Percentiles rank a stretch among this genome's conserved stretches.
phyloP scores from a whole-genome alignment of 176 grass and related monocot species.

The Carex cristatella region DNA sequence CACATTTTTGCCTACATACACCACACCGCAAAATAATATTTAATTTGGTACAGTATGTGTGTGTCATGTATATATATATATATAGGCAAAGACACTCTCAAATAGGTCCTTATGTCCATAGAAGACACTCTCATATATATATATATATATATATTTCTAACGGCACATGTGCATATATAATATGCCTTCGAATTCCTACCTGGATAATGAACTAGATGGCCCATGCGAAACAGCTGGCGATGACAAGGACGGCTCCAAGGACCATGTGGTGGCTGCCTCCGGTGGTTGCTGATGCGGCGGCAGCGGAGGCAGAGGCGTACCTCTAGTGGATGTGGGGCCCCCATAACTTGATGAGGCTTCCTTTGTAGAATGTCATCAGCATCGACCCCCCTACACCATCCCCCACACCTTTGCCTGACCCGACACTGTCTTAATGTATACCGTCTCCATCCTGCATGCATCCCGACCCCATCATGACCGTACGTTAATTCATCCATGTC shows the following conservation, averaged over 20 bases:
- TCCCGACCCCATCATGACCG: background rate
- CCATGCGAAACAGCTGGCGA: constrained; percentile 65
- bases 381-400: constrained; percentile 29
- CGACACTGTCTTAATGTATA: constrained; percentile 29
- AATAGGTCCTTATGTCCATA: too few relatives aligned
- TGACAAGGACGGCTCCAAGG: constrained; percentile 53
- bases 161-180: too few relatives aligned
- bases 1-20: constrained; percentile 56
- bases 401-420: constrained; percentile 36
- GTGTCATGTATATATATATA: too few relatives aligned
- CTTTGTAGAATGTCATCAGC: constrained; percentile 39
- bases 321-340: constrained; percentile 46
- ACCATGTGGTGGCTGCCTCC: constrained; percentile 24
- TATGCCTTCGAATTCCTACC: background rate
- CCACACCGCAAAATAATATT: background rate
- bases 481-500: background rate
- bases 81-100: too few relatives aligned
- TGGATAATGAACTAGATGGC: constrained; percentile 85
- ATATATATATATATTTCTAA: too few relatives aligned
- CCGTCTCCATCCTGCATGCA: constrained; percentile 35
- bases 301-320: background rate
- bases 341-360: constrained; percentile 32
- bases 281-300: background rate
- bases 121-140: too few relatives aligned
- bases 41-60: too few relatives aligned